Base-by-base conservation (phyloP, 2,329 filamentous ascomycete species). In the Magnaporthiopsis rhizophila region DNA sequence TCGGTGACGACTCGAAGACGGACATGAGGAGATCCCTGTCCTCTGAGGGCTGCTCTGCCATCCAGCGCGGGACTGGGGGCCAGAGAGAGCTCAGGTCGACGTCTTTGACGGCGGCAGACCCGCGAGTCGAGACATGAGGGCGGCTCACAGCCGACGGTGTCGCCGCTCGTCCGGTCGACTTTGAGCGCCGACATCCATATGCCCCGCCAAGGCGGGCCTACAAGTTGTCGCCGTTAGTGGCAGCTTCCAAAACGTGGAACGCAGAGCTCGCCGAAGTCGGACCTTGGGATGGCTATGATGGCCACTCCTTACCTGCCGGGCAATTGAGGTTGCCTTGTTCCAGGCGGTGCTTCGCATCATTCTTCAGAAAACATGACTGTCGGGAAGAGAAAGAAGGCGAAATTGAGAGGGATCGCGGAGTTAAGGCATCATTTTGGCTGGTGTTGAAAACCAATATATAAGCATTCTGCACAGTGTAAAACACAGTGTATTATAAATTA, bases 1-100 rank as follows among this genome's bases (percentile, higher is more conserved):
- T 97, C 7, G 93, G 90, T 13, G 92, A 92, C 24, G 93, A 92
- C 71, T 91, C 91, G 38, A 99, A 81, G 3, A 98, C 85, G 21
- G 92, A 93, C 38, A 96, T 83, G 70, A 96, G 88, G 71, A 97
- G 89, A 72, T 97, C 91, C 89, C 92, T 68, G 30, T n/a, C 15
- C 50, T 58, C 45, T 7, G 45, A 53, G 18, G 45, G n/a, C 45
- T 53, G 45, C 45, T 53, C 45, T 11, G 6, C n/a, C 45, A n/a
- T 53, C 45, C 45, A 53, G 45, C 45, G 45, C 45, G 45, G 45
- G 45, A 53, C 21, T 6, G 45, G 45, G 5, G 45, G 45, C 45
- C 45, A 53, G 45, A 74, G 70, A 2, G 65, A 66, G 3, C 67
- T 63, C 21, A 68, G 62, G 34, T 70, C 68, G 11, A 68, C 60